A percentile compares a stretch with the other conserved stretches of the same genome.
These are phyloP conservation scores for Lathyrus oleraceus DNA, from an alignment of 306 rosid genomes.

Conservation along the genomic window DNA sequence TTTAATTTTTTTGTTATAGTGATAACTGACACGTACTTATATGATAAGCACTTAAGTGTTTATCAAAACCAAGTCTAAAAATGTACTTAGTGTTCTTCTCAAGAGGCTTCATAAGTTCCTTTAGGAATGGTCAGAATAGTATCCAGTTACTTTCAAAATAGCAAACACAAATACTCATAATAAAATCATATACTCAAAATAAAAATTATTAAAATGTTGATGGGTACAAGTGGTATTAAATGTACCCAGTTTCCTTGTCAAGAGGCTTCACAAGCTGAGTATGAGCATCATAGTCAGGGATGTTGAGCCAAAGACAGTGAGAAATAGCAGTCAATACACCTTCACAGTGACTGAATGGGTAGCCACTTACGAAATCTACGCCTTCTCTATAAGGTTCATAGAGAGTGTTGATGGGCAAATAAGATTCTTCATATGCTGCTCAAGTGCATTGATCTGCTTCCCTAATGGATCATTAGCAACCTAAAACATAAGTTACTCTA, in stretches of 20 bases:
- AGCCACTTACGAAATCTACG: slow-evolving; percentile 66
- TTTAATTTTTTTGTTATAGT: background rate
- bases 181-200: background rate
- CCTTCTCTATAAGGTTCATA: slow-evolving; percentile 71
- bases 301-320: slow-evolving; percentile 76
- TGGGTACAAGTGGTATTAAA: background rate
- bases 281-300: slow-evolving; percentile 83
- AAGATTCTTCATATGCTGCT: slow-evolving; percentile 52
- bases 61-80: background rate
- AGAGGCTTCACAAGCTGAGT: slow-evolving; percentile 93
- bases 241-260: slow-evolving; percentile 78
- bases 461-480: slow-evolving; percentile 52
- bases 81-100: too few relatives aligned
- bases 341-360: slow-evolving; percentile 72
- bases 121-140: slow-evolving; percentile 49
- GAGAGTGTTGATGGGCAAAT: slow-evolving; percentile 53
- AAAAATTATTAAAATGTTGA: background rate
- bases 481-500: too few relatives aligned
- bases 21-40: background rate
- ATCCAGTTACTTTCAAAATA: slow-evolving; percentile 49
- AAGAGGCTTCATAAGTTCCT: slow-evolving; percentile 30
- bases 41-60: background rate
- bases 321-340: slow-evolving; percentile 71
- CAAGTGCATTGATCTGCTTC: slow-evolving; percentile 43
- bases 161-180: slow-evolving; percentile 21